Base-by-base conservation (phyloP, 1,284 basidiomycete genomes). In the Ceratobasidium sp. region DNA sequence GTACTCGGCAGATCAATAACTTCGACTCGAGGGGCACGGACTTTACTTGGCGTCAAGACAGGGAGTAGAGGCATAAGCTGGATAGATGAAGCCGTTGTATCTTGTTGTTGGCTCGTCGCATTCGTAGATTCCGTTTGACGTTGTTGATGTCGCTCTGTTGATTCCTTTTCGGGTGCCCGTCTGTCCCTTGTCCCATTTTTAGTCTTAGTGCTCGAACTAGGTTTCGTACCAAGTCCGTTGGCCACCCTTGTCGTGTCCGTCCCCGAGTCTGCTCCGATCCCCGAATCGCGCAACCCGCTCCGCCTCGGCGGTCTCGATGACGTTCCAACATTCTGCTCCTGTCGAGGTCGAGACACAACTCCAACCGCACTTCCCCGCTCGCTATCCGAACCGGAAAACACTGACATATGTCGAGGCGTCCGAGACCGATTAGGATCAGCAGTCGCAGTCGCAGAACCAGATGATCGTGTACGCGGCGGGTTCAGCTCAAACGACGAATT, bases 1-100 rank as follows among this genome's bases (percentile, higher is more conserved):
- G 70, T 74, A 17, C 59, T 74, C 7, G 70, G 70, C 23, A 74
- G 28, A 23, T 74, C 70, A 17, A 74, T 46, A 13, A 52, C 57
- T 46, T 74, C 70, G 26, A 74, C 59, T 17, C 54, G 28, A 23
- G 70, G 70, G 1, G 70, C 70, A 1, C 70, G 57, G 17, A 74
- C 59, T 33, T 74, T 74, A 57, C 70, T 74, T 3, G 70, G 70
- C 17, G 70, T 74, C 20, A 74, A 44, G 20, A 28, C 70, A 4
- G 70, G 70, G 17, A 74, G 40, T 17, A 64, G 57, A 52, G 70
- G 70, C 70, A 74, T 74, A 10, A 74, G 54, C 52, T 74, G 70
- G 4, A 42, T 44, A 15, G 40, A 44, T 7, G 26, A 38, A 3
- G 46, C 26, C 17, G 46, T 33, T 1, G 50, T 15, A 7, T 57